Conservation (phyloP, 163 green algal species). For the Chlorella variabilis region DNA sequence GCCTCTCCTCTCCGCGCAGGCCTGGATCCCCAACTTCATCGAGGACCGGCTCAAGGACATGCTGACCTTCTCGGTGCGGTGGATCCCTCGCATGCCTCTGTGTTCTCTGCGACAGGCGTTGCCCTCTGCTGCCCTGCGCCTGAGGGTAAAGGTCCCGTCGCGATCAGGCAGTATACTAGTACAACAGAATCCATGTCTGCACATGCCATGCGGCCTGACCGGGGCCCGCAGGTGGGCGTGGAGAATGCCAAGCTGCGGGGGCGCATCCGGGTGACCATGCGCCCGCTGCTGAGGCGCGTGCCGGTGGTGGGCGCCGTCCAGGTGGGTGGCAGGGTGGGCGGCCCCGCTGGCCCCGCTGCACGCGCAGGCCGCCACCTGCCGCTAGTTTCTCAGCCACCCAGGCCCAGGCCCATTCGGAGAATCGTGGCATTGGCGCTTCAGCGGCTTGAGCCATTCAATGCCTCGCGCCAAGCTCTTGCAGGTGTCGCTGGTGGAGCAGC, state of each 20-base stretch:
- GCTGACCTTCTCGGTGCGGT: constrained; percentile 31
- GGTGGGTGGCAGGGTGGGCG: constrained; percentile 24
- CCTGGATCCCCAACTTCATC: constrained; percentile 44
- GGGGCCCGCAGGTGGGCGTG: constrained; percentile 55
- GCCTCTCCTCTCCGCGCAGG: not conserved
- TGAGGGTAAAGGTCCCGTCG: no score
- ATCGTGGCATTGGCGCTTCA: no score
- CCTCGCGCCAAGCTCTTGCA: no score
- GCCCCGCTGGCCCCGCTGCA: no score
- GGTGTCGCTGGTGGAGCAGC: constrained; percentile 46
- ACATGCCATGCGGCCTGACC: no score
- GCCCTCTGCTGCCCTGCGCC: not conserved
- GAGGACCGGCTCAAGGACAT: constrained; percentile 32
- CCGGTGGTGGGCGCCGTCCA: constrained; percentile 55
- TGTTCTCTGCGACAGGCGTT: not conserved
- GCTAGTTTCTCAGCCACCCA: no score
- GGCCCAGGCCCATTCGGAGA: no score
- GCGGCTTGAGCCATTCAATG: no score
- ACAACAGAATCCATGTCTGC: no score
- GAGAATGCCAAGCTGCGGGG: constrained; percentile 46
- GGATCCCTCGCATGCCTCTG: no score
- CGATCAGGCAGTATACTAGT: no score
- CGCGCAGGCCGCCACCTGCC: no score
- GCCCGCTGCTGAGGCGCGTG: constrained; percentile 48
- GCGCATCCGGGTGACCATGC: constrained; percentile 45